Base-by-base conservation (phyloP, 768 basidiomycete genomes). In the Rhizopogon vesiculosus region DNA sequence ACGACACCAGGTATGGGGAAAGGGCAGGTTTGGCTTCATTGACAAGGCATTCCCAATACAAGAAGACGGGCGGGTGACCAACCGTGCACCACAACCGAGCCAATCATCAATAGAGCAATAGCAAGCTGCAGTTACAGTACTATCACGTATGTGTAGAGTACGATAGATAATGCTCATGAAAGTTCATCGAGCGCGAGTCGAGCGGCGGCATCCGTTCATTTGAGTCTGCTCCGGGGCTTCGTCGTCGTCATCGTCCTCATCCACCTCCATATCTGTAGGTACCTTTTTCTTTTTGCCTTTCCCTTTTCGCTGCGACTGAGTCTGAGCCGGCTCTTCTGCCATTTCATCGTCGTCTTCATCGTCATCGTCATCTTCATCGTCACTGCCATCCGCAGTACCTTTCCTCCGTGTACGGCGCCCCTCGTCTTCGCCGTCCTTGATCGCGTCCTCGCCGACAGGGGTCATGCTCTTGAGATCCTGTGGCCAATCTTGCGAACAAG, bases 1-100 rank as follows among this genome's bases (percentile, higher is more conserved):
- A 63, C 81, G 81, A 39, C 79, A 81, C 63, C 84, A 86, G 63
- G 86, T 88, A 35, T 93, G 94, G 83, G 95, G 94, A 25, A 91
- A 87, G 63, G 91, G 85, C 56, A 79, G 80, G 45, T 98, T 98
- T 68, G 94, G 94, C 18, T 97, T 96, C 69, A 79, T 83, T 9
- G 76, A 85, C 61, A 72, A 76, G 60, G 62, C 64, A 1, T 62
- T 69, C 28, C 65, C 60, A 7, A 59, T 61, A 38, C 68, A 60
- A 25, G 77, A 78, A 42, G 79, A 78, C 29, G 80, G 78, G 3
- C 77, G 74, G 38, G 79, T 85, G 54, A 60, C 41, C 44, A 61
- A 62, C 29, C 19, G 31, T 18, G 31, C 45, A 48, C 45, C 43
- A 19, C 29, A 33, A 13, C 18, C 52, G 16, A 46, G 40, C 28